Percentiles rank a stretch among this genome's conserved stretches.
These are phyloP conservation scores for Bruguiera gymnorhiza DNA, from an alignment of 345 rosid species.

Conservation along the genomic window DNA sequence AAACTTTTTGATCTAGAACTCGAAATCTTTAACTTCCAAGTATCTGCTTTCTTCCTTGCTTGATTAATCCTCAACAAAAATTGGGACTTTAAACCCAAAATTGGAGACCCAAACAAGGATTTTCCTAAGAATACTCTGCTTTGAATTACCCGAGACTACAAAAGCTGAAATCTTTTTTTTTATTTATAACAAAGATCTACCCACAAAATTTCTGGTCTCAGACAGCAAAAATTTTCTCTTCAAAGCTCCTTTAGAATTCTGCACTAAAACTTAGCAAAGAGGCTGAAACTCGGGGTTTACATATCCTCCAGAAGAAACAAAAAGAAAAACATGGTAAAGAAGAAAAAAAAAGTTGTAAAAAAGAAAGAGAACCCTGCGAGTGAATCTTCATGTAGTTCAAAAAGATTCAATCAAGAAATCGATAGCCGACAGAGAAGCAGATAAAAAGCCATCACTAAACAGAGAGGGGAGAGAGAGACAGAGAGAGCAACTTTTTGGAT, in stretches of 20 bases:
- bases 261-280: not conserved
- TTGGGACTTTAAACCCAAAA: not conserved
- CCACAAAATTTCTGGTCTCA: not conserved
- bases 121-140: not conserved
- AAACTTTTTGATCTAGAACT: not conserved
- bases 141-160: not conserved
- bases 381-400: conserved; percentile 30
- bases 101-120: not conserved
- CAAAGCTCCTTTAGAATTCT: not conserved
- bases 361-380: not conserved
- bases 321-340: not conserved
- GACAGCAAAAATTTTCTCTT: not conserved
- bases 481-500: conserved; percentile 33
- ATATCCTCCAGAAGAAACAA: not conserved
- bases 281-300: not conserved
- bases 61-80: not conserved
- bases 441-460: conserved; percentile 23
- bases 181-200: not conserved
- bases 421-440: conserved; percentile 50
- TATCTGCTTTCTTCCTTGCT: not conserved
- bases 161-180: not conserved
- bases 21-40: not conserved
- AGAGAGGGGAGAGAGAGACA: conserved; percentile 17
- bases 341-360: not conserved
- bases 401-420: conserved; percentile 45